These are phyloP conservation scores for Cladophialophora yegresii DNA, from an alignment of 2,329 filamentous ascomycete genomes.

Conservation along the genomic window DNA sequence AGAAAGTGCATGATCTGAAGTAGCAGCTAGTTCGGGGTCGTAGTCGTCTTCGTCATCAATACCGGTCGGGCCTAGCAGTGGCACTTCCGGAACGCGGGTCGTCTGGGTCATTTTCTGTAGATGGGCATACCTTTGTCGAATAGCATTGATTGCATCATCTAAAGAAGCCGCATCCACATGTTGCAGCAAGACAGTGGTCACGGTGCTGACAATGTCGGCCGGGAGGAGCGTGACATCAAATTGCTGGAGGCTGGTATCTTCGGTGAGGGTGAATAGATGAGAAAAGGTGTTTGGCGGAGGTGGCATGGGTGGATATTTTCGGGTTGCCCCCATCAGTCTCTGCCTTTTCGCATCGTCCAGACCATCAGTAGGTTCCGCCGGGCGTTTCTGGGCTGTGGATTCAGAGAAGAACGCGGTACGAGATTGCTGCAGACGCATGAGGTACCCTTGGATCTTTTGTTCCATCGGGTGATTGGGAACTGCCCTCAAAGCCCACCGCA, in stretches of 20 bases:
- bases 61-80: conserved; percentile 54
- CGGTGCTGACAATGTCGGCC: conserved; percentile 71
- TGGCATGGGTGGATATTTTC: conserved; percentile 68
- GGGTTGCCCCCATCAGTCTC: conserved; percentile 59
- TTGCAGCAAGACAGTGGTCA: conserved; percentile 76
- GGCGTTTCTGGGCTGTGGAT: conserved; percentile 68
- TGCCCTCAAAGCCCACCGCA: conserved; percentile 82
- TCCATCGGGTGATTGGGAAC: conserved; percentile 77
- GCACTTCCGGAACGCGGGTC: conserved; percentile 38
- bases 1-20: conserved; percentile 75
- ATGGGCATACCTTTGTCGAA: conserved; percentile 37
- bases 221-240: conserved; percentile 85
- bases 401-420: conserved; percentile 80
- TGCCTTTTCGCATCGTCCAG: conserved; percentile 80
- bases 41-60: conserved; percentile 89
- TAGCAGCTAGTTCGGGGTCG: conserved; percentile 79
- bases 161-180: conserved; percentile 70
- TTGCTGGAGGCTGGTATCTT: conserved; percentile 69
- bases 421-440: conserved; percentile 78
- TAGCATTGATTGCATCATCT: conserved; percentile 69
- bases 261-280: conserved; percentile 83
- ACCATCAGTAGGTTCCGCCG: conserved; percentile 70
- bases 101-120: conserved; percentile 40
- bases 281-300: conserved; percentile 76
- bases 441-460: conserved; percentile 79